Evolutionary conservation across 345 rosid species (phyloP).

Genomic region (Erodium maritimum): DNA sequence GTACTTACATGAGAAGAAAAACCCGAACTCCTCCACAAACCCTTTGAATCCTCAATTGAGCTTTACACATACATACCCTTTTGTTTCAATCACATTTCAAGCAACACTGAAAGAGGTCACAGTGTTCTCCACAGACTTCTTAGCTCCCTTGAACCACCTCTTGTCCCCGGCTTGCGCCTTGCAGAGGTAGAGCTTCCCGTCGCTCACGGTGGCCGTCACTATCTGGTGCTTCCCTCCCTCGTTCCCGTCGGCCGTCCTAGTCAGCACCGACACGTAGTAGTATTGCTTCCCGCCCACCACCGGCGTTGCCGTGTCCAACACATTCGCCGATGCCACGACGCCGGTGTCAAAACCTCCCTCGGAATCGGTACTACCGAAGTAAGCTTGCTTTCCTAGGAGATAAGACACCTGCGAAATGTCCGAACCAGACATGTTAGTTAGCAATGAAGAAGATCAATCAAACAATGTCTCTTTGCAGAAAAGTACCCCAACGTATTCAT

Average conservation of each 20-base stretch:
- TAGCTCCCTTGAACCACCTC: slow-evolving; percentile 97
- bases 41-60: neutral
- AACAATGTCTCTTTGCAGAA: no score
- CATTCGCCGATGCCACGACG: slow-evolving; percentile 72
- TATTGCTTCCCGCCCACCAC: slow-evolving; percentile 37
- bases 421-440: neutral
- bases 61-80: slow-evolving; percentile 4
- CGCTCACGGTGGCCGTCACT: slow-evolving; percentile 55
- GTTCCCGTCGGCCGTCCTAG: slow-evolving; percentile 97
- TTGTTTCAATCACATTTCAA: slow-evolving; percentile 11
- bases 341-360: slow-evolving; percentile 85
- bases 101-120: slow-evolving; percentile 73
- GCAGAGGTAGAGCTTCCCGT: slow-evolving; percentile 57
- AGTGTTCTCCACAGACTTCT: slow-evolving; percentile 57
- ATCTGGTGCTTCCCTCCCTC: slow-evolving; percentile 92
- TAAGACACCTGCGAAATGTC: slow-evolving; percentile 41
- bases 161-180: slow-evolving; percentile 97
- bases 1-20: neutral
- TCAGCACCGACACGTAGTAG: slow-evolving; percentile 56
- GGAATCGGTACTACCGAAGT: slow-evolving; percentile 45
- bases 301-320: slow-evolving; percentile 43
- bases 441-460: no score
- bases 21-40: no score
- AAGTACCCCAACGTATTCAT: no score
- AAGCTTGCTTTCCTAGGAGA: slow-evolving; percentile 77